Evolutionary conservation across 2,329 filamentous ascomycete species (phyloP).

Genomic region (Whalleya microplaca): DNA sequence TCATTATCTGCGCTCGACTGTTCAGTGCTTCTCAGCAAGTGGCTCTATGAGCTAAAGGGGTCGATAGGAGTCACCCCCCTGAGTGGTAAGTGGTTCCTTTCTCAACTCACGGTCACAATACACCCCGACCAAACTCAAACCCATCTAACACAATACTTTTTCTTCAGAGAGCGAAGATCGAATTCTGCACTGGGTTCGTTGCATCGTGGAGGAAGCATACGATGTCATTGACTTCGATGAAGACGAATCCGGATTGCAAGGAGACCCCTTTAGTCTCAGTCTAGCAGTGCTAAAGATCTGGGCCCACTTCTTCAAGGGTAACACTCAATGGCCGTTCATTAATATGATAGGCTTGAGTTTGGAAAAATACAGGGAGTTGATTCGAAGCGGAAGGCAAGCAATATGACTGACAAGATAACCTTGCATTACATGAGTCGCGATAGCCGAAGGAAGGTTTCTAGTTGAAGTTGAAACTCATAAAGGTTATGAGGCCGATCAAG

Average conservation of each 20-base stretch:
- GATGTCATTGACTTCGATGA: constrained; percentile 44
- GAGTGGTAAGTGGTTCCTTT: constrained; percentile 30
- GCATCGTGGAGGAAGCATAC: constrained; percentile 50
- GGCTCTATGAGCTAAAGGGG: constrained; percentile 41
- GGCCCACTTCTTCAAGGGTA: constrained; percentile 51
- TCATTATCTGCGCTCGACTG: constrained; percentile 59
- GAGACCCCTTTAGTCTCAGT: constrained; percentile 39
- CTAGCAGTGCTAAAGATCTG: constrained; percentile 49
- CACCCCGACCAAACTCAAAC: not conserved
- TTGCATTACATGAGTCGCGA: no score
- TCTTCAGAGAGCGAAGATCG: constrained; percentile 45
- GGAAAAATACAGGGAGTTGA: constrained; percentile 39
- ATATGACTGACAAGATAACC: no score
- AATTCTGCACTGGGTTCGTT: constrained; percentile 51
- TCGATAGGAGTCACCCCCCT: constrained; percentile 26
- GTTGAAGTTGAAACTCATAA: no score
- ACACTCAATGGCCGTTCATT: constrained; percentile 53
- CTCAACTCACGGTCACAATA: not conserved
- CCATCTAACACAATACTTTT: no score
- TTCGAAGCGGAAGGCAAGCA: no score
- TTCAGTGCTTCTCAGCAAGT: constrained; percentile 57
- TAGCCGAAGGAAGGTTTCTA: no score
- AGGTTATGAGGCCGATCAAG: no score
- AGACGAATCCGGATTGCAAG: constrained; percentile 36
- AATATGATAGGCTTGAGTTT: constrained; percentile 48